Evolutionary conservation across 495 filamentous ascomycete genomes (phyloP).

Genomic region (Schizothecium vesticola): DNA sequence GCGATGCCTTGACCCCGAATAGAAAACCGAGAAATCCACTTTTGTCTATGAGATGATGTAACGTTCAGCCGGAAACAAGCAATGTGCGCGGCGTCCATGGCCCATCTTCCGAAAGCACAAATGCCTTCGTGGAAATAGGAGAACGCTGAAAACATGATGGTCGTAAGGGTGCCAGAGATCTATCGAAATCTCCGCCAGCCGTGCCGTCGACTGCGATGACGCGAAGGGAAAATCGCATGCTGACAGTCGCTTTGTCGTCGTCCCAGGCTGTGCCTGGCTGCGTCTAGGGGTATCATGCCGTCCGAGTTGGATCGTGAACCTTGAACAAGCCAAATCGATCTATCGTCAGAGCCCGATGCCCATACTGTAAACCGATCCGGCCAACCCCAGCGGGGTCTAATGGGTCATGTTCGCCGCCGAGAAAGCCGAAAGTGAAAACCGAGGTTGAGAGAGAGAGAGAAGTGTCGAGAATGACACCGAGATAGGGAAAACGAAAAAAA

Average conservation of each 20-base stretch:
- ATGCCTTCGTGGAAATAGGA: constrained; percentile 39
- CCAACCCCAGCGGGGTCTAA: constrained; percentile 15
- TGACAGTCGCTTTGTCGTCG: constrained; percentile 22
- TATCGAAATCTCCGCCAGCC: constrained; percentile 30
- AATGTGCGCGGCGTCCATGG: constrained; percentile 31
- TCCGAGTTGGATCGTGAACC: constrained; percentile 16
- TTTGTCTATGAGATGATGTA: constrained; percentile 52
- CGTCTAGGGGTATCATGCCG: constrained; percentile 43
- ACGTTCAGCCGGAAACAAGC: constrained; percentile 33
- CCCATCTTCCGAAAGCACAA: constrained; percentile 38
- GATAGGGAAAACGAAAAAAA: constrained; percentile 18
- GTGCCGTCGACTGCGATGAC: constrained; percentile 25
- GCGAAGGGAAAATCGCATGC: constrained; percentile 21
- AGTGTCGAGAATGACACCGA: constrained; percentile 13
- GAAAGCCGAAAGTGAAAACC: constrained; percentile 15
- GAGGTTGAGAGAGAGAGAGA: constrained; percentile 15
- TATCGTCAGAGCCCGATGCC: constrained; percentile 29
- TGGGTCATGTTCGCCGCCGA: constrained; percentile 30
- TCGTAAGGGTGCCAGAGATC: constrained; percentile 34
- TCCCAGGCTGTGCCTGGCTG: constrained; percentile 19
- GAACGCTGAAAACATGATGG: constrained; percentile 36
- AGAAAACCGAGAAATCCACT: constrained; percentile 53
- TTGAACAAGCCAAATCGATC: constrained; percentile 27
- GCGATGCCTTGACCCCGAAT: constrained; percentile 29
- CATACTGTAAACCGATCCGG: constrained; percentile 23